Percentiles rank a stretch among this genome's conserved stretches.
Evolutionary conservation across 495 filamentous ascomycete species (phyloP).

Genomic region (Haplographium delicatum): DNA sequence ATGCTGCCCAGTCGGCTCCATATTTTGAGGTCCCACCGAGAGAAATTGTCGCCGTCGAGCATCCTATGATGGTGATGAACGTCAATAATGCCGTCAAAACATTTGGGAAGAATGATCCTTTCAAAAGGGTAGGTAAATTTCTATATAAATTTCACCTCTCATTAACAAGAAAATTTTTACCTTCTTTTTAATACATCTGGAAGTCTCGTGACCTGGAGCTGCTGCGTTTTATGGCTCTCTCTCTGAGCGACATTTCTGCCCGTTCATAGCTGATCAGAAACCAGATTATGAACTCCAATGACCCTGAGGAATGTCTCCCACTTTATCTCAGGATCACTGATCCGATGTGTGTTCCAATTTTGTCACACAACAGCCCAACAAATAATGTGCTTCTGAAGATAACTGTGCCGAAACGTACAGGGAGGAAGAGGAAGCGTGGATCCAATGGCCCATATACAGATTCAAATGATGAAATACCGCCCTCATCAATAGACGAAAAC

Average conservation of each 20-base stretch:
- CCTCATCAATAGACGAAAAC: not conserved
- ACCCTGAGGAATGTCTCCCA: slow-evolving; percentile 40
- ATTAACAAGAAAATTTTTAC: not conserved
- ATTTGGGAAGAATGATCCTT: slow-evolving; percentile 58
- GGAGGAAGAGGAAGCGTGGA: slow-evolving; percentile 75
- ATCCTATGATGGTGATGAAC: slow-evolving; percentile 79
- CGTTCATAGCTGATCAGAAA: slow-evolving; percentile 6
- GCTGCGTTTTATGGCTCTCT: too few species aligned
- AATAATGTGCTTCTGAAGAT: slow-evolving; percentile 84
- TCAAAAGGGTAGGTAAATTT: slow-evolving; percentile 53
- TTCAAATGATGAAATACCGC: not conserved
- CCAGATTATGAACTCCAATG: slow-evolving; percentile 40
- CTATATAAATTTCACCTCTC: not conserved
- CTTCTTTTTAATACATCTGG: not conserved
- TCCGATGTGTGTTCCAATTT: slow-evolving; percentile 64
- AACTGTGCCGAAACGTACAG: slow-evolving; percentile 79
- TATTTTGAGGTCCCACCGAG: slow-evolving; percentile 6
- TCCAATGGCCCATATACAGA: slow-evolving; percentile 55
- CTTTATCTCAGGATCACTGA: slow-evolving; percentile 74
- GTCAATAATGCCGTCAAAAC: slow-evolving; percentile 76
- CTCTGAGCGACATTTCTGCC: too few species aligned
- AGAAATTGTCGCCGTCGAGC: slow-evolving; percentile 73
- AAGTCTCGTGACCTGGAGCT: slow-evolving; percentile 6
- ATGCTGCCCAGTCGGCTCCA: slow-evolving; percentile 1
- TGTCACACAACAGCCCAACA: slow-evolving; percentile 63